Conservation (phyloP, 805 yeast genomes). For the Candida taoyuanica region DNA sequence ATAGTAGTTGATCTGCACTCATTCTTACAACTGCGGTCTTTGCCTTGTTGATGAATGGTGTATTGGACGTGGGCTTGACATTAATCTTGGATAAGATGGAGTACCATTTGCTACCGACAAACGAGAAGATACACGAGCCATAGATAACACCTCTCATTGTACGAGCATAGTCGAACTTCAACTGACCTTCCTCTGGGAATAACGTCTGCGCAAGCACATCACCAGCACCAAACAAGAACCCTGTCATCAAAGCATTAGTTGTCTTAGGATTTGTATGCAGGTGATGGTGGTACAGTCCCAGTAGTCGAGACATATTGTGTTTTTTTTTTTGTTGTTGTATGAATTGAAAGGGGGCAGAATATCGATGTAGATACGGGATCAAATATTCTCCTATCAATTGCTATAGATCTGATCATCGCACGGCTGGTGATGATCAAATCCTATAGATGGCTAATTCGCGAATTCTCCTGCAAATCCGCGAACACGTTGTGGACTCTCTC, state of each 20-base stretch:
- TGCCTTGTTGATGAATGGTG: slow-evolving; percentile 19
- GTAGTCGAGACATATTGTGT: no score
- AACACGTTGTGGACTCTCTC: no score
- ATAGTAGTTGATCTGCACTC: slow-evolving; percentile 62
- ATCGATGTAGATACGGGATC: no score
- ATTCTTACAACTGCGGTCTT: slow-evolving; percentile 46
- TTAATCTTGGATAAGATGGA: slow-evolving; percentile 41
- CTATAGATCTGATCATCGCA: no score
- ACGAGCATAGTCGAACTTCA: slow-evolving; percentile 45
- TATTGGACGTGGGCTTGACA: slow-evolving; percentile 29
- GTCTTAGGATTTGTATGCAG: slow-evolving; percentile 43
- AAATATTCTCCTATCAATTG: no score
- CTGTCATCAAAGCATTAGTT: slow-evolving; percentile 53
- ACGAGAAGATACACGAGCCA: slow-evolving; percentile 73
- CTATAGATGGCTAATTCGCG: no score
- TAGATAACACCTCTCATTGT: slow-evolving; percentile 62
- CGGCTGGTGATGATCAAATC: no score
- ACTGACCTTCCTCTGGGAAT: slow-evolving; percentile 30
- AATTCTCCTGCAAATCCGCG: no score
- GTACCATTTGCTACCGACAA: slow-evolving; percentile 73
- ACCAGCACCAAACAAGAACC: slow-evolving; percentile 67
- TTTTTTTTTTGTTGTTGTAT: no score
- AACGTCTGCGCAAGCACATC: slow-evolving; percentile 66
- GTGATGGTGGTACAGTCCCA: slow-evolving; percentile 17
- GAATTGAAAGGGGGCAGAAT: no score